Conservation (phyloP, 2,329 filamentous ascomycete species). For the Botrytis fragariae region DNA sequence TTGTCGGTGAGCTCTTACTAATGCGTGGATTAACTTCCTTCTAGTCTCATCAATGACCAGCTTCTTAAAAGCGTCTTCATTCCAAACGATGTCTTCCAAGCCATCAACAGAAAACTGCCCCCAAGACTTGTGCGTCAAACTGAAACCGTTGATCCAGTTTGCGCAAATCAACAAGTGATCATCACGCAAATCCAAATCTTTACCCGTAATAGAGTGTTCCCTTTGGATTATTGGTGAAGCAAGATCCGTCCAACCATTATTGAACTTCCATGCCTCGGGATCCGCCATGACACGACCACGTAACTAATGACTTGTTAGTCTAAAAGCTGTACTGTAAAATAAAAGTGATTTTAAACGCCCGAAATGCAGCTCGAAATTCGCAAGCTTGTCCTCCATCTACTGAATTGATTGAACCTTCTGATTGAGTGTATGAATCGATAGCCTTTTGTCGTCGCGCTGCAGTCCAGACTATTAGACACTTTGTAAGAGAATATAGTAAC, state of each 20-base stretch:
- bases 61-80: conserved; percentile 8
- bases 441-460: too few relatives aligned
- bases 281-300: conserved; percentile 11
- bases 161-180: conserved; percentile 8
- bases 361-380: too few relatives aligned
- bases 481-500: not conserved
- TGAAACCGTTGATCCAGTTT: conserved; percentile 6
- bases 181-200: not conserved
- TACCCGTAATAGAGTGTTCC: not conserved
- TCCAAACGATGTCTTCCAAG: conserved; percentile 6
- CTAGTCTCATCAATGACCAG: conserved; percentile 10
- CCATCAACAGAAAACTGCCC: conserved; percentile 2
- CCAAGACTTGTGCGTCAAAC: conserved; percentile 2
- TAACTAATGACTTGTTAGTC: conserved; percentile 2
- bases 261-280: not conserved
- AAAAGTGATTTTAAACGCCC: too few relatives aligned
- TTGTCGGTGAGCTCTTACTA: conserved; percentile 7
- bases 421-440: too few relatives aligned
- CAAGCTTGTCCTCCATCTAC: too few relatives aligned
- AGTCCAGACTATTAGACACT: too few relatives aligned
- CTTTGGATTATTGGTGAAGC: not conserved
- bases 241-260: not conserved
- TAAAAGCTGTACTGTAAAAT: too few relatives aligned
- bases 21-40: conserved; percentile 5
- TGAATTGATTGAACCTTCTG: too few relatives aligned